Percentiles rank a stretch among this genome's conserved stretches.
Evolutionary conservation across 2,329 filamentous ascomycete genomes (phyloP).

Genomic region (Albifimbria verrucaria): DNA sequence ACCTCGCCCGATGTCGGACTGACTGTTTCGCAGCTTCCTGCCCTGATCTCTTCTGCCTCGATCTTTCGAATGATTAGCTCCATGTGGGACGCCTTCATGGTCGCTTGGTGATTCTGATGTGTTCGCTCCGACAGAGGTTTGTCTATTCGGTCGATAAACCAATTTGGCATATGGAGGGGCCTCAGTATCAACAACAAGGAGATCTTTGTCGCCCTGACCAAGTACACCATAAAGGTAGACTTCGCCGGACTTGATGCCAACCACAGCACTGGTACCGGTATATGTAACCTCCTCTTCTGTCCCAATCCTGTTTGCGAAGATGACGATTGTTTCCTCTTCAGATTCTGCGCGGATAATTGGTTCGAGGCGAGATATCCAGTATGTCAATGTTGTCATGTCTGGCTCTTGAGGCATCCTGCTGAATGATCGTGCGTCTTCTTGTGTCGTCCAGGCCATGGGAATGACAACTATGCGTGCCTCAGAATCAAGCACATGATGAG

Average conservation of each 20-base stretch:
- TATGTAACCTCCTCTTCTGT: constrained; percentile 64
- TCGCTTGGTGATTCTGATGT: neutral
- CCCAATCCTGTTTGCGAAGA: constrained; percentile 70
- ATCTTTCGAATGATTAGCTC: too few relatives aligned
- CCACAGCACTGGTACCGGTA: constrained; percentile 69
- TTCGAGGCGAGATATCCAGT: constrained; percentile 71
- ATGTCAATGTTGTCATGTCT: constrained; percentile 69
- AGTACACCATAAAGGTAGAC: constrained; percentile 68
- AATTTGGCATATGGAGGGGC: constrained; percentile 42
- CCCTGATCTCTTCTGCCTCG: constrained; percentile 8
- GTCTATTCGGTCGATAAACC: constrained; percentile 21
- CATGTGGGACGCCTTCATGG: constrained; percentile 51
- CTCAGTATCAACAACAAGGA: constrained; percentile 65
- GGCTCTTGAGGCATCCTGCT: constrained; percentile 52
- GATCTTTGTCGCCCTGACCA: constrained; percentile 65
- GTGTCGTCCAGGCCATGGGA: constrained; percentile 76
- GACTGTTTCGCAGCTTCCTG: too few relatives aligned
- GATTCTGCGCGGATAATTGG: constrained; percentile 55
- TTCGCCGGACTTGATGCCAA: constrained; percentile 62
- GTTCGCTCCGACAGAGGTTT: constrained; percentile 13
- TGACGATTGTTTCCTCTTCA: constrained; percentile 61
- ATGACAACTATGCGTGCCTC: constrained; percentile 63
- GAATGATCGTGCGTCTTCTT: constrained; percentile 43
- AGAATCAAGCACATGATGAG: constrained; percentile 53
- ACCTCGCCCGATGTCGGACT: too few relatives aligned